phyloP scores from a whole-genome alignment of 805 yeast genomes.

The Kluyveromyces siamensis region DNA sequence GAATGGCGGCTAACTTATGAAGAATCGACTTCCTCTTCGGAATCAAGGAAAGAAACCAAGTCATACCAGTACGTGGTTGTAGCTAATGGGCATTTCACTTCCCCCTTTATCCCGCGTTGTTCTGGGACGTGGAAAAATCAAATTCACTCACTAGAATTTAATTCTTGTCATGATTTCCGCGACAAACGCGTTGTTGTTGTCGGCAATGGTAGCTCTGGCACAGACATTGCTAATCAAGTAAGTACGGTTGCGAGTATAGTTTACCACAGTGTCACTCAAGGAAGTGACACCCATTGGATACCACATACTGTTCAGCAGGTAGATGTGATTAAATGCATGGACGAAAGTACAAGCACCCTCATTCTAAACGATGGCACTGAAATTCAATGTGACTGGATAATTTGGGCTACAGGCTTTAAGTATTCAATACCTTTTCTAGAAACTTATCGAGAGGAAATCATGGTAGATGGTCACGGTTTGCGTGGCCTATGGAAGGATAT shows the following conservation, averaged over 20 bases:
- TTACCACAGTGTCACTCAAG: conserved; percentile 49
- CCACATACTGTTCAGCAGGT: conserved; percentile 9
- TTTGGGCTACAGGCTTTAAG: conserved; percentile 46
- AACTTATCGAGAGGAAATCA: conserved; percentile 15
- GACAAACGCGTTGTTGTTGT: conserved; percentile 29
- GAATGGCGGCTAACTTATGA: conserved; percentile 13
- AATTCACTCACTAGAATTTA: conserved; percentile 33
- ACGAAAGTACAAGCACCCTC: conserved; percentile 18
- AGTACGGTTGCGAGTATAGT: conserved; percentile 23
- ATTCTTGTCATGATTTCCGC: conserved; percentile 25
- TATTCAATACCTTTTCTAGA: conserved; percentile 36
- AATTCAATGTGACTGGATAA: conserved; percentile 29
- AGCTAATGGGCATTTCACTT: conserved; percentile 37
- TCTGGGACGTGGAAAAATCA: conserved; percentile 29
- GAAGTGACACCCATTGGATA: conserved; percentile 29
- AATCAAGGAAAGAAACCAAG: background rate
- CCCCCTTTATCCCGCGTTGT: conserved; percentile 32
- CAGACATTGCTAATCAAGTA: conserved; percentile 37
- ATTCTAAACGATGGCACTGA: conserved; percentile 27
- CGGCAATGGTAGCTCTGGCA: conserved; percentile 38
- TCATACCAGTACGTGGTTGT: conserved; percentile 33
- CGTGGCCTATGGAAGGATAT: conserved; percentile 51
- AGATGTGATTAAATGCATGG: conserved; percentile 26
- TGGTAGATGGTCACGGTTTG: conserved; percentile 22
- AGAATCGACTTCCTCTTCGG: background rate